Evolutionary conservation across 2,329 filamentous ascomycete genomes (phyloP), one percentile per base, ranked within the genome.

Genomic region (Iodosphaeria phyllophila): DNA sequence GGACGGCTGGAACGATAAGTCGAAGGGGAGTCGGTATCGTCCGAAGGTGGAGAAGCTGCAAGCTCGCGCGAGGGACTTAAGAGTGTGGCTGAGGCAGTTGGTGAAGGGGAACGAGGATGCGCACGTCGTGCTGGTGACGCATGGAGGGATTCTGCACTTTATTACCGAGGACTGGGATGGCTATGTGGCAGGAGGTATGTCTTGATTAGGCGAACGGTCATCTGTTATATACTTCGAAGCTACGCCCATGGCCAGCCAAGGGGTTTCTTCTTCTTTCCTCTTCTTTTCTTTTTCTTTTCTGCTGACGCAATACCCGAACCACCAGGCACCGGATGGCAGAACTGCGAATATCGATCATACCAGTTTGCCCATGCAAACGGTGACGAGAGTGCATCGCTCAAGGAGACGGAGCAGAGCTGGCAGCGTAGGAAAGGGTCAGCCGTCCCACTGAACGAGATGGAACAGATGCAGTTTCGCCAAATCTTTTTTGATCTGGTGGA

Each of bases 81-180:
- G 79, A 21, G 37, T 53, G 8, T 71, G 63, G 50, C 44, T 89
- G 31, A 44, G 62, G 10, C 50, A 60, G 0, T 32, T 61, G 20
- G 39, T 52, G 25, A 18, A 47, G 56, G 44, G 44, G 2, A 50
- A 41, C 2, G 39, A 42, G 5, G 70, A 77, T 38, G 56, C 52
- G 4, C 64, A 86, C 36, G 64, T 92, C 15, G 68, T 74, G 0
- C 59, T 83, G 2, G 79, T 91, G 6, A 75, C 79, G 3, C 83
- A 92, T 39, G 83, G 83, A 2, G 78, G 76, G 1, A 77, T 84
- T 37, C 44, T 92, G 38, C 83, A 92, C 46, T 91, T 80, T 39
- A 52, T 92, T 33, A 89, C 79, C 0, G 67, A 83, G 35, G 82
- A 92, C 40, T 91, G 73, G 68, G 57, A 68, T 27, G 75, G 70